Evolutionary conservation across 352 stramenopile genomes (phyloP), one percentile per base, ranked within the genome.

Genomic region (Pythium grandisporangium): DNA sequence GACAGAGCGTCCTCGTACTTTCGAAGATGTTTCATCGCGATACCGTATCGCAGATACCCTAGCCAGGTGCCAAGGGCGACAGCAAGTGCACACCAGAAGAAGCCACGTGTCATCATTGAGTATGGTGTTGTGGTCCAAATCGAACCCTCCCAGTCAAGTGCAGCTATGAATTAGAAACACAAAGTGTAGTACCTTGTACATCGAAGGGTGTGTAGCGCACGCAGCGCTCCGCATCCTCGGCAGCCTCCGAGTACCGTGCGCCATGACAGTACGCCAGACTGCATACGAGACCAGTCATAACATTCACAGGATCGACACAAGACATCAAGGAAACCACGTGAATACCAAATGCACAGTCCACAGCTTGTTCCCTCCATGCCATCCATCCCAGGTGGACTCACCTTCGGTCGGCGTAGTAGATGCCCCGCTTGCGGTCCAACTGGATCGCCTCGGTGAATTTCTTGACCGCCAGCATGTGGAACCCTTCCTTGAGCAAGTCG

Each of bases 131-230:
- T 10, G 16, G 7, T 10, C 10, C n/a, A 27, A 40, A 21, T 19
- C 17, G n/a, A 36, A 6, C 32, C 26, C n/a, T 19, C 6, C 21
- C 30, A 10, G 13, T 32, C 17, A 17, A 29, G 14, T 2, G 17
- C 22, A 48, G 14, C 14, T 20, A 13, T 12, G 12, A 2, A 20
- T 32, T 19, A 17, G 42, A n/a, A n/a, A n/a, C n/a, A n/a, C n/a
- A n/a, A n/a, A n/a, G n/a, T n/a, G n/a, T n/a, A n/a, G 16, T 44
- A 74, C 72, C 87, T 56, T 95, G 97, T 20, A 95, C 86, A 47
- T 97, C 96, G 42, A 89, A 86, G 17, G 87, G 89, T 47, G 97
- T 95, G 33, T 95, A 93, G 29, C 87, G 76, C 57, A 97, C 94
- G 42, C 88, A 97, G 5, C 70, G 68, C 19, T 84, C 75, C 13